phyloP scores from a whole-genome alignment of 805 yeast species.

The Saccharomycopsis malanga region DNA sequence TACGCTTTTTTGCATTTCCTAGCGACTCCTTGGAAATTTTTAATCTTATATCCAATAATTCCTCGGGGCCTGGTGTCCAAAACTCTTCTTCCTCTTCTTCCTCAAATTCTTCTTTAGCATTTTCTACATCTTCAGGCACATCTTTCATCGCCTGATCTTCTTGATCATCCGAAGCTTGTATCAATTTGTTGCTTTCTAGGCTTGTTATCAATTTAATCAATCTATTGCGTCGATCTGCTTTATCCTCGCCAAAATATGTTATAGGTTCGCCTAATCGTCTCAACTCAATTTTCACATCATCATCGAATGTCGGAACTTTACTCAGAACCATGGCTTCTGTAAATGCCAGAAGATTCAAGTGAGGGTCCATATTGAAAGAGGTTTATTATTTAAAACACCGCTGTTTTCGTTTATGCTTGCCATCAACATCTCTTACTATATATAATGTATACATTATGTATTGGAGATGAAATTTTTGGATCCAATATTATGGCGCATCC shows the following conservation, averaged over 20 bases:
- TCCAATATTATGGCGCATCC: too few species aligned
- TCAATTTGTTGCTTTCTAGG: not conserved
- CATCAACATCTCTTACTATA: too few species aligned
- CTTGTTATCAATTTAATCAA: conserved; percentile 38
- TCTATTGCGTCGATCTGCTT: conserved; percentile 53
- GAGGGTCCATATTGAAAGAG: not conserved
- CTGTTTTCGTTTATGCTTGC: too few species aligned
- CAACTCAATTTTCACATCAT: conserved; percentile 47
- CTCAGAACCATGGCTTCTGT: not conserved
- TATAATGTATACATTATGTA: too few species aligned
- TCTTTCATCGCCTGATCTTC: conserved; percentile 14
- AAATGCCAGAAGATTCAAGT: conserved; percentile 3
- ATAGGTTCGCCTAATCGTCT: conserved; percentile 50
- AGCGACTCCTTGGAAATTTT: conserved; percentile 48
- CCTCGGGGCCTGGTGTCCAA: conserved; percentile 69
- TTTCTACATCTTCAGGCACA: conserved; percentile 16
- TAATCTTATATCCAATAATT: conserved; percentile 45
- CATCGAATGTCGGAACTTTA: conserved; percentile 58
- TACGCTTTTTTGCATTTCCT: conserved; percentile 36
- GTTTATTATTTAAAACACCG: too few species aligned
- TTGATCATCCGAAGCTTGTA: conserved; percentile 20
- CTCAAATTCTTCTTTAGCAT: conserved; percentile 31
- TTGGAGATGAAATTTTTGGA: too few species aligned
- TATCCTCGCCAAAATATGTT: conserved; percentile 51
- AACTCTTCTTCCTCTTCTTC: conserved; percentile 70